phyloP scores from a whole-genome alignment of 1,284 basidiomycete genomes.

The Ceratobasidium sp. region DNA sequence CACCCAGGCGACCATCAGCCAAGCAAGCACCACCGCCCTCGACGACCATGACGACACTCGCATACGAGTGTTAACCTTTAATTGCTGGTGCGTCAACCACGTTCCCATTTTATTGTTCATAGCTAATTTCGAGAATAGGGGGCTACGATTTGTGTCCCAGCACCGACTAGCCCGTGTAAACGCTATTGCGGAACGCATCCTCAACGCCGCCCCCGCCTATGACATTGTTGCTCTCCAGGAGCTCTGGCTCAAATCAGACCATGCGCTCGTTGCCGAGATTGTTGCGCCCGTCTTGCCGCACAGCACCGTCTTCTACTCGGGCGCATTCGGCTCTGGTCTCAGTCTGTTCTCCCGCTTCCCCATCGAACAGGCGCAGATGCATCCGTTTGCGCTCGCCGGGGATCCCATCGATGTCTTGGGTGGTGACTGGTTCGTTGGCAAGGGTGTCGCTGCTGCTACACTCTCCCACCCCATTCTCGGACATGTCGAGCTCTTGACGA shows the following conservation, averaged over 20 bases:
- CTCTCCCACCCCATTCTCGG: constrained; percentile 81
- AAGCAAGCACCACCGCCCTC: background rate
- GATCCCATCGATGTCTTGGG: constrained; percentile 88
- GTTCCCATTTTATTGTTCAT: constrained; percentile 1
- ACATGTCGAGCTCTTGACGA: constrained; percentile 89
- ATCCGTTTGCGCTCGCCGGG: constrained; percentile 91
- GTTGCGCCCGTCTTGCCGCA: constrained; percentile 70
- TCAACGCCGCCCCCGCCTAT: constrained; percentile 62
- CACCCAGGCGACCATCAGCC: constrained; percentile 21
- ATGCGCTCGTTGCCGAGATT: constrained; percentile 71
- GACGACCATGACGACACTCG: constrained; percentile 40
- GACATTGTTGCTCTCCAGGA: constrained; percentile 95
- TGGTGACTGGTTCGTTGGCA: constrained; percentile 98
- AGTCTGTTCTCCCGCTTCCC: constrained; percentile 90
- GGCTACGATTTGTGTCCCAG: constrained; percentile 86
- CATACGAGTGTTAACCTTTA: constrained; percentile 75
- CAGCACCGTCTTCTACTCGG: constrained; percentile 96
- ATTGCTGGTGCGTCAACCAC: constrained; percentile 70
- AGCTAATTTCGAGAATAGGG: constrained; percentile 61
- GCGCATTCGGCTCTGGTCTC: constrained; percentile 92
- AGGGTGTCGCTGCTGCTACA: constrained; percentile 85
- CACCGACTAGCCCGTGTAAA: constrained; percentile 73
- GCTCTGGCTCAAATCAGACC: constrained; percentile 93
- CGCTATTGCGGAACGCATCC: constrained; percentile 73
- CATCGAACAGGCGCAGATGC: constrained; percentile 77